Percentiles rank a stretch among this genome's conserved stretches.
These are phyloP conservation scores for Sporothrix humicola DNA, from an alignment of 2,329 filamentous ascomycete genomes.

Conservation along the genomic window DNA sequence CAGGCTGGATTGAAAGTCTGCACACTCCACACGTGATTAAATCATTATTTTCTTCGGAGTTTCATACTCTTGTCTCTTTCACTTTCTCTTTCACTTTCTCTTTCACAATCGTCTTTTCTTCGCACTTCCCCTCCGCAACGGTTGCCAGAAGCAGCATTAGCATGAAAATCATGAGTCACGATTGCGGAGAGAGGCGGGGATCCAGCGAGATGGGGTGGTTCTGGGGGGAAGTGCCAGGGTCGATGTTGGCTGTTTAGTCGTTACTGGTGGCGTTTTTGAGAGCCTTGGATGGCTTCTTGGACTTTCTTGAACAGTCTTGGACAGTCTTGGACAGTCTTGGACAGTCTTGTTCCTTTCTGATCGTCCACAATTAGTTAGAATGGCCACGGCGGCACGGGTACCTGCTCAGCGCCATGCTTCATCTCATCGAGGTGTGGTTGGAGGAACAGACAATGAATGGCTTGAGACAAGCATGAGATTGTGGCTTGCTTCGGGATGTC, in stretches of 20 bases:
- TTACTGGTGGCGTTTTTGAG: not conserved
- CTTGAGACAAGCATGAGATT: not conserved
- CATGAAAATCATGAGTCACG: constrained; percentile 11
- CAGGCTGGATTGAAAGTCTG: not conserved
- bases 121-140: not conserved
- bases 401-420: not conserved
- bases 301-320: not conserved
- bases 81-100: not conserved
- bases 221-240: no score
- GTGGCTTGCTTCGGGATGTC: not conserved
- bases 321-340: not conserved
- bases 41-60: no score
- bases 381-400: not conserved
- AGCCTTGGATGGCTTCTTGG: not conserved
- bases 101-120: not conserved
- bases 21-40: not conserved
- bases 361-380: not conserved
- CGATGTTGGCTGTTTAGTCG: not conserved
- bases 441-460: not conserved
- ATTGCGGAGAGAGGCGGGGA: constrained; percentile 1
- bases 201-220: not conserved
- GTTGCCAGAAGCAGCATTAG: not conserved
- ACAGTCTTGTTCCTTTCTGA: not conserved
- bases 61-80: not conserved
- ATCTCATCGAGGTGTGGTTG: not conserved